Percentiles rank a stretch among this genome's conserved stretches.
Evolutionary conservation across 129 eudicot species (phyloP).

Genomic region (Ambrosia artemisiifolia): DNA sequence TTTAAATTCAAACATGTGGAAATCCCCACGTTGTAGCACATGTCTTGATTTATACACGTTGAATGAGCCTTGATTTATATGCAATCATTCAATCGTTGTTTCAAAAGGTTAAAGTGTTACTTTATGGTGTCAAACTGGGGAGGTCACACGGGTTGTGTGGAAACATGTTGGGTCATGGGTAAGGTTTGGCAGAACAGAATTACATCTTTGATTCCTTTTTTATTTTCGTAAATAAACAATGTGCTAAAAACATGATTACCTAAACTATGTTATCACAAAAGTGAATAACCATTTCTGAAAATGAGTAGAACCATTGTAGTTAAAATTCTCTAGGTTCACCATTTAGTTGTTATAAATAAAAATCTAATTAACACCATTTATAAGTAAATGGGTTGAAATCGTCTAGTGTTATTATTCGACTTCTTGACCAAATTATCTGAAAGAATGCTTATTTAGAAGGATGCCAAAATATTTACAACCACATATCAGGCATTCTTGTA

Average conservation of each 20-base stretch:
- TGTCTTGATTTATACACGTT: neutral
- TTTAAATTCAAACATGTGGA: neutral
- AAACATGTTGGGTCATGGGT: neutral
- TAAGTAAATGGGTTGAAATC: neutral
- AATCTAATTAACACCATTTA: neutral
- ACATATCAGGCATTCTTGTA: constrained; percentile 2
- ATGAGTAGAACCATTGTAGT: neutral
- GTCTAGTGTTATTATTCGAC: no score
- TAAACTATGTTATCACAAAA: neutral
- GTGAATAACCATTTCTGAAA: neutral
- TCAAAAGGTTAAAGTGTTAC: neutral
- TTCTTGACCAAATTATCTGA: neutral
- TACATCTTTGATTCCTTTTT: neutral
- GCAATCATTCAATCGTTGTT: neutral
- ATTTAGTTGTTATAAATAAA: neutral
- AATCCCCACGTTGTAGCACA: neutral
- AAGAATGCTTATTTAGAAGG: constrained; percentile 1
- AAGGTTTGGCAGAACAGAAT: neutral
- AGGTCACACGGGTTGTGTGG: neutral
- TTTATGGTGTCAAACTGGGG: neutral
- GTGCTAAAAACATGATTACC: neutral
- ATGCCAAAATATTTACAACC: constrained; percentile 4
- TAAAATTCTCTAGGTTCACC: neutral
- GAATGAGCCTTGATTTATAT: neutral
- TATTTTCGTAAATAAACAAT: neutral